These are phyloP conservation scores for Helichrysum umbraculigerum DNA, from an alignment of 129 eudicot species.

Conservation along the genomic window DNA sequence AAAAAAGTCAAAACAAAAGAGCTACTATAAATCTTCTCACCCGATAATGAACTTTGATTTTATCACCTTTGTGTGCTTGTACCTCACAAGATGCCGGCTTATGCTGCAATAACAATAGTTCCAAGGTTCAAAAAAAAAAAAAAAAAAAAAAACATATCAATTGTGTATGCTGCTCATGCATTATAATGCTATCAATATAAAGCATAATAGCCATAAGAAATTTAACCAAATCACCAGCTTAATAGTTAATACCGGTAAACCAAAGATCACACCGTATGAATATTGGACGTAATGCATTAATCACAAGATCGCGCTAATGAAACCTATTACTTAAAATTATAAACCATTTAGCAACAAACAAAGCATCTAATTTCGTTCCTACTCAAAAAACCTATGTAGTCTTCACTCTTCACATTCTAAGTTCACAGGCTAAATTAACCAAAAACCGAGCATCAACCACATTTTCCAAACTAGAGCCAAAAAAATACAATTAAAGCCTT, in stretches of 20 bases:
- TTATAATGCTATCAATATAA: background rate
- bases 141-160: background rate
- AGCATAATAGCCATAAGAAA: background rate
- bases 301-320: slow-evolving; percentile 5
- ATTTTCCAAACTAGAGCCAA: too few species aligned
- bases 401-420: background rate
- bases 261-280: background rate
- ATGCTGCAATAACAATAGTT: slow-evolving; percentile 52
- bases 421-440: background rate
- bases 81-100: slow-evolving; percentile 73
- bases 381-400: background rate
- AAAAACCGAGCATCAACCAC: background rate
- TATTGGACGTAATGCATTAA: background rate
- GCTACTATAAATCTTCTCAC: background rate
- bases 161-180: background rate
- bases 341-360: background rate
- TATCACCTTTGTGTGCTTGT: slow-evolving; percentile 94
- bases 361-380: slow-evolving; percentile 5
- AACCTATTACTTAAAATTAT: background rate
- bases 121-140: slow-evolving; percentile 5
- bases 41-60: slow-evolving; percentile 30
- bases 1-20: background rate
- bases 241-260: background rate
- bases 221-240: background rate
- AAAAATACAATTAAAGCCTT: too few species aligned